A percentile compares a stretch with the other conserved stretches of the same genome.
Evolutionary conservation across 768 basidiomycete genomes (phyloP).

Genomic region (Hemileccinum impolitum): DNA sequence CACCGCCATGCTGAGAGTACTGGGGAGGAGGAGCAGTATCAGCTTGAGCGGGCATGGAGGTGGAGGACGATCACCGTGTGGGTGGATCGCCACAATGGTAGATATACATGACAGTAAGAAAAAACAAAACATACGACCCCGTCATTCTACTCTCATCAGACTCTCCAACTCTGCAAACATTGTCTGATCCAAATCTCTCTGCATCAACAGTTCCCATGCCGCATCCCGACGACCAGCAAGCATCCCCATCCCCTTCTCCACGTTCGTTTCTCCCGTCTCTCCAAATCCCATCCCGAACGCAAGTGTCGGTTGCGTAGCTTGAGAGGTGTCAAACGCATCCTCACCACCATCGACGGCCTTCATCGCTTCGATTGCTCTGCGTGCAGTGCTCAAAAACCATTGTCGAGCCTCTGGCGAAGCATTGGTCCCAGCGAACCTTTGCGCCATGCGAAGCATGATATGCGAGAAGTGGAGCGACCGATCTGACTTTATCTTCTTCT

Average conservation of each 20-base stretch:
- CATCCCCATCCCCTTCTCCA: conserved; percentile 73
- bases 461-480: conserved; percentile 63
- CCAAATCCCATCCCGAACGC: conserved; percentile 86
- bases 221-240: conserved; percentile 70
- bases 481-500: conserved; percentile 65
- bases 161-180: conserved; percentile 81
- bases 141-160: conserved; percentile 62
- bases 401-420: conserved; percentile 49
- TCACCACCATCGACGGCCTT: conserved; percentile 74
- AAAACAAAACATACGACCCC: conserved; percentile 1
- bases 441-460: conserved; percentile 69
- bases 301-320: conserved; percentile 55
- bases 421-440: conserved; percentile 51
- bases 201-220: conserved; percentile 69
- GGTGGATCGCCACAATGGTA: conserved; percentile 12
- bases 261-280: conserved; percentile 60
- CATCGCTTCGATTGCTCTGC: conserved; percentile 72
- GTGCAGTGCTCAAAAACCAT: conserved; percentile 52
- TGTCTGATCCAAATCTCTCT: conserved; percentile 67
- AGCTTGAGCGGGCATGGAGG: conserved; percentile 28
- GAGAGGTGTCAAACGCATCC: conserved; percentile 69
- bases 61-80: neutral
- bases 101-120: conserved; percentile 11
- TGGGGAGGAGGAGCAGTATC: conserved; percentile 55
- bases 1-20: conserved; percentile 51